Evolutionary conservation across 768 basidiomycete species (phyloP).

Genomic region (Leucosporidium scottii): DNA sequence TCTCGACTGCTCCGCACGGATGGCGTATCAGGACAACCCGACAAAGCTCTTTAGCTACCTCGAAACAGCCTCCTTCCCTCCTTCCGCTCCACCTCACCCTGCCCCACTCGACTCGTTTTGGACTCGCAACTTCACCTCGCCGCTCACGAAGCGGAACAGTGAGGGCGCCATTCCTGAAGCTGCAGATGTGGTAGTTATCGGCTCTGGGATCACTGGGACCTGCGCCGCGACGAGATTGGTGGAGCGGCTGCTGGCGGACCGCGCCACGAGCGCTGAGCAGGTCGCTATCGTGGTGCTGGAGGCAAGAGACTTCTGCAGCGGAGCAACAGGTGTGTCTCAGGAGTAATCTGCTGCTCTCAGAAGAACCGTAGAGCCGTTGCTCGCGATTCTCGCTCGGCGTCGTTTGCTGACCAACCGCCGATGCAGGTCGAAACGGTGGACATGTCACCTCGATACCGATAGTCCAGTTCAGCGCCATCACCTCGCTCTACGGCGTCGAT

Average conservation of each 20-base stretch:
- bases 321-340: constrained; percentile 37
- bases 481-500: constrained; percentile 47
- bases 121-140: background rate
- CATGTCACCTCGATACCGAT: constrained; percentile 58
- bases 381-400: constrained; percentile 1
- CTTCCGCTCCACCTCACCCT: constrained; percentile 2
- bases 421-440: constrained; percentile 66
- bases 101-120: constrained; percentile 17
- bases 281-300: constrained; percentile 58
- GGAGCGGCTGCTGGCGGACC: background rate
- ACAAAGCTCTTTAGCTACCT: no score
- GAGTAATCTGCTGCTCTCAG: constrained; percentile 4
- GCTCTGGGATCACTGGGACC: constrained; percentile 15
- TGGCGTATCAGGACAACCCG: no score
- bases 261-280: background rate
- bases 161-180: background rate
- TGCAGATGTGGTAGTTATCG: constrained; percentile 20
- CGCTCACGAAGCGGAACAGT: background rate
- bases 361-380: background rate
- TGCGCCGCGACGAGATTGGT: constrained; percentile 8
- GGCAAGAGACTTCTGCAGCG: constrained; percentile 69
- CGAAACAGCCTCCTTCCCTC: background rate
- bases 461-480: constrained; percentile 46
- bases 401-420: background rate
- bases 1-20: no score